phyloP scores from a whole-genome alignment of 345 rosid species.

The Cardamine chenopodiifolia region DNA sequence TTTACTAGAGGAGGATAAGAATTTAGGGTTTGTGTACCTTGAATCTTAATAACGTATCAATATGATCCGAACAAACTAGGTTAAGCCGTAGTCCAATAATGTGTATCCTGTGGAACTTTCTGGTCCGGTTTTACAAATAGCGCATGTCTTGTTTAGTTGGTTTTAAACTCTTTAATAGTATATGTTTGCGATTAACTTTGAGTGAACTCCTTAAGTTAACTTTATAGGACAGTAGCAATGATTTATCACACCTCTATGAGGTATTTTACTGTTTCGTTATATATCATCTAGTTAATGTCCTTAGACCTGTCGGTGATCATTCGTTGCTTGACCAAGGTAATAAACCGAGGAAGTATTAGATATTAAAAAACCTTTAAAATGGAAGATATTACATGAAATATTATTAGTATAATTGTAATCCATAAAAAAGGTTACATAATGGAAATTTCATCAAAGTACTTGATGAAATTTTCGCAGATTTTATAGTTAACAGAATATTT shows the following conservation, averaged over 20 bases:
- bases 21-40: background rate
- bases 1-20: background rate
- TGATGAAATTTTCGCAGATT: too few species aligned
- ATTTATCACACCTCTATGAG: background rate
- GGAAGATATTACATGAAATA: too few species aligned
- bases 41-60: background rate
- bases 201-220: background rate
- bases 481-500: too few species aligned
- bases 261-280: background rate
- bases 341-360: too few species aligned
- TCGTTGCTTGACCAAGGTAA: background rate
- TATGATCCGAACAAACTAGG: background rate
- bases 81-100: background rate
- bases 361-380: too few species aligned
- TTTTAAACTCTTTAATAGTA: background rate
- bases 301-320: background rate
- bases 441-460: too few species aligned
- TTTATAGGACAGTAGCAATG: background rate
- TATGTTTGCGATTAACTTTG: background rate
- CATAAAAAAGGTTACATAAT: too few species aligned
- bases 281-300: background rate
- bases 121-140: too few species aligned
- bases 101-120: too few species aligned
- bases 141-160: too few species aligned
- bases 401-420: too few species aligned